phyloP scores from a whole-genome alignment of 2,329 filamentous ascomycete species.

The Pyrenochaeta sp. region DNA sequence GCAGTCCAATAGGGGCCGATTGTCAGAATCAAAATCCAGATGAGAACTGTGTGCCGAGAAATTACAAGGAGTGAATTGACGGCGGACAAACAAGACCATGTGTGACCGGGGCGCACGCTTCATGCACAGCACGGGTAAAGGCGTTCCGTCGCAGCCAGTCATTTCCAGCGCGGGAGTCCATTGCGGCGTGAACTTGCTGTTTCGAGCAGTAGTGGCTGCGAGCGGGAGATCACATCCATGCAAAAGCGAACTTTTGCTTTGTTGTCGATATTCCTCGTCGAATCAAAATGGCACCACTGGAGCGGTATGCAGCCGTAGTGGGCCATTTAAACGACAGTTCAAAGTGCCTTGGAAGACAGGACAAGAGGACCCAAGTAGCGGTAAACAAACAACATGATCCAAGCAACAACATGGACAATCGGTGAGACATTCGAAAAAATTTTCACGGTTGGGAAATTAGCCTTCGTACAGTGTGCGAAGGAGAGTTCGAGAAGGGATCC shows the following conservation, averaged over 20 bases:
- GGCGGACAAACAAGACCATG: slow-evolving; percentile 35
- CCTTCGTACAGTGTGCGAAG: slow-evolving; percentile 32
- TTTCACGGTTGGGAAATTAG: slow-evolving; percentile 48
- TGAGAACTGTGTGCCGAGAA: slow-evolving; percentile 47
- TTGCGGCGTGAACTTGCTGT: slow-evolving; percentile 41
- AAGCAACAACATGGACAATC: slow-evolving; percentile 31
- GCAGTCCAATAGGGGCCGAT: slow-evolving; percentile 38
- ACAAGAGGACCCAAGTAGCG: slow-evolving; percentile 40
- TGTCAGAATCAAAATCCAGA: slow-evolving; percentile 41
- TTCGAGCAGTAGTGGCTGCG: slow-evolving; percentile 32
- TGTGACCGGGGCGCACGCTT: slow-evolving; percentile 33
- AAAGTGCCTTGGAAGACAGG: slow-evolving; percentile 24
- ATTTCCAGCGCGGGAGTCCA: slow-evolving; percentile 19
- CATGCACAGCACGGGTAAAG: slow-evolving; percentile 46
- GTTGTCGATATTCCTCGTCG: slow-evolving; percentile 41
- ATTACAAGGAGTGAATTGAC: slow-evolving; percentile 41
- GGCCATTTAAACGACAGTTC: slow-evolving; percentile 29
- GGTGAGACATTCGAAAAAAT: slow-evolving; percentile 46
- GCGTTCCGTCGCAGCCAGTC: slow-evolving; percentile 43
- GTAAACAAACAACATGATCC: slow-evolving; percentile 43
- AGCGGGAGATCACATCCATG: slow-evolving; percentile 44
- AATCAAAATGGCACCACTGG: slow-evolving; percentile 38
- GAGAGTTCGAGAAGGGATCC: slow-evolving; percentile 36
- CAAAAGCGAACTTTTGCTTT: slow-evolving; percentile 36
- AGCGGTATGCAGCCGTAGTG: slow-evolving; percentile 42